phyloP scores from a whole-genome alignment of 2,329 filamentous ascomycete genomes.

The Aspergillus quadricinctus region DNA sequence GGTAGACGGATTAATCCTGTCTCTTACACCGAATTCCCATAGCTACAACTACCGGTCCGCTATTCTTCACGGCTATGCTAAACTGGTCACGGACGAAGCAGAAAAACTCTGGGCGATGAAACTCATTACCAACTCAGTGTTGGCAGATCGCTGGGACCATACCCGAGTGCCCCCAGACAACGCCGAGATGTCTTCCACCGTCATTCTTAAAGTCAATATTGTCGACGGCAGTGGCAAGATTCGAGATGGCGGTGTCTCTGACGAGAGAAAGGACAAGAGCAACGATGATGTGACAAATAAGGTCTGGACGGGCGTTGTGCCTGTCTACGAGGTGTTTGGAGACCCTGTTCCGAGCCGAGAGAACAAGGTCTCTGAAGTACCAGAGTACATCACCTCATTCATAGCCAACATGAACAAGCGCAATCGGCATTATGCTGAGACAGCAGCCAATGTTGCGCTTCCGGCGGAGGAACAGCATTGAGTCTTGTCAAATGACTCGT shows the following conservation, averaged over 20 bases:
- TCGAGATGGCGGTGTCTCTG: constrained; percentile 60
- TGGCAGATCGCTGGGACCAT: constrained; percentile 65
- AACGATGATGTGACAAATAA: constrained; percentile 43
- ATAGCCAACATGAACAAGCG: constrained; percentile 45
- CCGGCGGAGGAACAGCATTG: constrained; percentile 29
- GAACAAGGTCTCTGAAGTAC: constrained; percentile 57
- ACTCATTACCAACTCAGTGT: constrained; percentile 69
- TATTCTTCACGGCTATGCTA: constrained; percentile 70
- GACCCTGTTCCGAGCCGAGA: constrained; percentile 58
- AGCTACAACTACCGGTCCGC: constrained; percentile 85
- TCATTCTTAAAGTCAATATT: constrained; percentile 65
- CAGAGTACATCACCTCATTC: constrained; percentile 57
- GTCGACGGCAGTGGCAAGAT: constrained; percentile 72
- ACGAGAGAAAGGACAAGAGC: constrained; percentile 54
- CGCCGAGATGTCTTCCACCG: constrained; percentile 71
- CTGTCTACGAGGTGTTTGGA: constrained; percentile 61
- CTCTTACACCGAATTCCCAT: constrained; percentile 74
- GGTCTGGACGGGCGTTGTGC: constrained; percentile 59
- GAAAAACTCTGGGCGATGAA: constrained; percentile 78
- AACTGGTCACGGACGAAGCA: constrained; percentile 58
- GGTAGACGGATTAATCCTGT: constrained; percentile 74
- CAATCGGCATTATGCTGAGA: constrained; percentile 41
- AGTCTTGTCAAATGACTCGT: neutral
- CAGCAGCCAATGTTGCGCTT: constrained; percentile 24
- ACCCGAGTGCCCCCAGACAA: constrained; percentile 66